A percentile compares a stretch with the other conserved stretches of the same genome.
Conservation (phyloP, 202 grass and related monocot genomes). For the Setaria italica region DNA sequence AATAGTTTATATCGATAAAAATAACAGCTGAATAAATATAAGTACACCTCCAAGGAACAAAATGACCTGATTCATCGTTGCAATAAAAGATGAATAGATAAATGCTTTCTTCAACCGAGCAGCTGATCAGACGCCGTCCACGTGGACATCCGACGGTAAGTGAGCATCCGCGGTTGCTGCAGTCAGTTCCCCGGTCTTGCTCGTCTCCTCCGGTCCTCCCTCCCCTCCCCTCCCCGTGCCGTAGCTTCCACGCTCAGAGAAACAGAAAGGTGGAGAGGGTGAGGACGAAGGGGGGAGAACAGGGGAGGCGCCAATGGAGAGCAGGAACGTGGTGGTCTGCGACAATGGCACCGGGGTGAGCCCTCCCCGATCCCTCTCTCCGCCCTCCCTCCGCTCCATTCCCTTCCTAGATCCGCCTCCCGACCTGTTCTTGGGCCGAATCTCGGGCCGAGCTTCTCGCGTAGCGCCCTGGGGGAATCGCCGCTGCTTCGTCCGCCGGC, state of each 20-base stretch:
- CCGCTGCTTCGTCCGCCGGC: not conserved
- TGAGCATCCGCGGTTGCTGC: not conserved
- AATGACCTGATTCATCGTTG: not conserved
- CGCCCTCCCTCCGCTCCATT: not conserved
- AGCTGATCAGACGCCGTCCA: not conserved
- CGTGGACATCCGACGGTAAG: not conserved
- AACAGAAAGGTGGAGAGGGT: not conserved
- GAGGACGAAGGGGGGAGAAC: not conserved
- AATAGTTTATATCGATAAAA: too few relatives aligned
- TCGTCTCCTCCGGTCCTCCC: not conserved
- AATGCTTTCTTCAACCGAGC: not conserved
- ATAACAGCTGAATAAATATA: too few relatives aligned
- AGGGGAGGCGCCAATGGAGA: constrained; percentile 62
- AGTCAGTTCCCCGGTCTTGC: not conserved
- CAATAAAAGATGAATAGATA: not conserved
- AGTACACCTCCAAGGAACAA: too few relatives aligned
- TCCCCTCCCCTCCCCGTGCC: not conserved
- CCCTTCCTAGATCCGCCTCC: constrained; percentile 39
- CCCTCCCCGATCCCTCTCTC: not conserved
- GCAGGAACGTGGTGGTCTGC: constrained; percentile 84
- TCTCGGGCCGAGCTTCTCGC: constrained; percentile 12
- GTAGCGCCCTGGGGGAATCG: not conserved
- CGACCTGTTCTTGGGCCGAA: not conserved
- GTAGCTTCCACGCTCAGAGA: constrained; percentile 38
- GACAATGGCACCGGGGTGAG: constrained; percentile 94